Evolutionary conservation across 192 early-diverging fungal species (phyloP), one percentile per base, ranked within the genome.

Genomic region (Cetraspora pellucida): DNA sequence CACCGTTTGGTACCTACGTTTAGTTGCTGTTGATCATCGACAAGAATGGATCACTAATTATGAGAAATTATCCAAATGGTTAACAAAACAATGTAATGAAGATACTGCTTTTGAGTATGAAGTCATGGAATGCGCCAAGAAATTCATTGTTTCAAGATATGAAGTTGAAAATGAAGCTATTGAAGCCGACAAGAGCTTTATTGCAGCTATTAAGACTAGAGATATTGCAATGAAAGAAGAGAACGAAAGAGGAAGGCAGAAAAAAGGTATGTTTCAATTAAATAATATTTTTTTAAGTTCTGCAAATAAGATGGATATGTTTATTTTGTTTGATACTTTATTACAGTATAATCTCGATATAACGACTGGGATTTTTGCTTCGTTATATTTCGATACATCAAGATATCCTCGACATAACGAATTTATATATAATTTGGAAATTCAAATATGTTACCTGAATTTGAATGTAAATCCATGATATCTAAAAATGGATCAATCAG

Each of bases 61-160:
- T 55, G 74, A 75, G 17, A 47, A 63, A 46, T 27, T 60, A 21
- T 46, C 43, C 19, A 45, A 60, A 61, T 75, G 45, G 59, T 64
- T 75, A 49, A 45, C 21, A 61, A 21, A 17, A 27, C 74, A 75
- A 64, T 75, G 54, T 11, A 60, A 75, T 1, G 45, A 6, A 10
- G 72, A 74, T 50, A 13, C 74, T 16, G 16, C 28, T n/a, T 63
- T 75, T 5, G 74, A 64, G 30, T 0, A 60, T 0, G 74, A 75
- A 47, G 25, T 75, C 9, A 31, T 43, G 4, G 74, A 75, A 50
- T 14, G 74, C 28, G 74, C 74, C 23, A 75, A 16, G 28, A 49
- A 64, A 31, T 75, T 75, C 49, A 25, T 75, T 25, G 4, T 52
- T 16, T 21, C 61, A 75, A 61, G 44, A 49, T 64, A 75, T 50